phyloP scores from a whole-genome alignment of 2,329 filamentous ascomycete species.

The Colletotrichum noveboracense region DNA sequence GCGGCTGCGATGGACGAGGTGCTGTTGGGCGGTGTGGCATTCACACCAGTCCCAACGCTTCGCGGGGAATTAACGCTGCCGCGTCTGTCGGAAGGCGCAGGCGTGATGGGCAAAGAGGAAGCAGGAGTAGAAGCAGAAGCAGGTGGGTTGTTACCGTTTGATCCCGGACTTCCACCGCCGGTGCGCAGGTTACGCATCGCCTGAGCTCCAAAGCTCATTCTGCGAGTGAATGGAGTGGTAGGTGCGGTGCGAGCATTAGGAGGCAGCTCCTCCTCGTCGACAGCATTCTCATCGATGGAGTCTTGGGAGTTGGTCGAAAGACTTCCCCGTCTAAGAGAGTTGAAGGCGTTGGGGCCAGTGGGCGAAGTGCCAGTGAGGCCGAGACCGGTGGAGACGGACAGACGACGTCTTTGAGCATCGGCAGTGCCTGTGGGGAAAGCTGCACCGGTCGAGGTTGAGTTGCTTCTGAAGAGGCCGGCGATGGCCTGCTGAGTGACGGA shows the following conservation, averaged over 20 bases:
- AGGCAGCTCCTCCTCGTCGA: conserved; percentile 71
- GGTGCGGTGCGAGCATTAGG: conserved; percentile 61
- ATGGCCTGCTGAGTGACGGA: conserved; percentile 63
- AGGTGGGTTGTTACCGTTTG: conserved; percentile 63
- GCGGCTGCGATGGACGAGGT: conserved; percentile 36
- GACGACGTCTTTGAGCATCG: conserved; percentile 67
- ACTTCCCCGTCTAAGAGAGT: conserved; percentile 65
- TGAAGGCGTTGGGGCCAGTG: conserved; percentile 56
- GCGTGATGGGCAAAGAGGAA: conserved; percentile 34
- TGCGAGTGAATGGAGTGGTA: conserved; percentile 77
- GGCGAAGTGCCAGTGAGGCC: conserved; percentile 76
- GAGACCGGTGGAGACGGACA: conserved; percentile 77
- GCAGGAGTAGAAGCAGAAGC: conserved; percentile 40
- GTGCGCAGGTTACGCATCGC: conserved; percentile 74
- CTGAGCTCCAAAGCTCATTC: conserved; percentile 89
- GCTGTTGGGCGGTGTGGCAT: conserved; percentile 35
- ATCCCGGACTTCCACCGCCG: conserved; percentile 63
- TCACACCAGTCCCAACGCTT: not conserved
- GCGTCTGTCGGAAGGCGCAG: conserved; percentile 32
- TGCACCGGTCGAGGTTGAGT: conserved; percentile 52
- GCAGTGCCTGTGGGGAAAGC: conserved; percentile 47
- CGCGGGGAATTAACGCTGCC: conserved; percentile 20
- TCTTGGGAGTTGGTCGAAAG: conserved; percentile 68
- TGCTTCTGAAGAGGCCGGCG: conserved; percentile 64
- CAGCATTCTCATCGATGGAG: conserved; percentile 73